phyloP scores from a whole-genome alignment of 2,329 filamentous ascomycete genomes.

The Curvularia sp. region DNA sequence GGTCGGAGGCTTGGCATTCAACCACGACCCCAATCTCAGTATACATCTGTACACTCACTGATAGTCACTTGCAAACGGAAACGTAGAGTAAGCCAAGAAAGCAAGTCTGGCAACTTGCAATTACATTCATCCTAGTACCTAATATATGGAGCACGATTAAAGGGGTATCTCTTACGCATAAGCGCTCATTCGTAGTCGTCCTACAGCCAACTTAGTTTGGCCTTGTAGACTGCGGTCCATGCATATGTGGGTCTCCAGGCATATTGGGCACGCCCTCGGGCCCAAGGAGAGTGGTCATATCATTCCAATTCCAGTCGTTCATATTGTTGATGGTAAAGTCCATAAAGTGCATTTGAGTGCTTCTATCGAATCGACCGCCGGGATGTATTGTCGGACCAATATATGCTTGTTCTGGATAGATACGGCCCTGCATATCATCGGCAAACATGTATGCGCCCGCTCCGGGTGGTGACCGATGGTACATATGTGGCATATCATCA shows the following conservation, averaged over 20 bases:
- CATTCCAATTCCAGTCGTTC: conserved; percentile 48
- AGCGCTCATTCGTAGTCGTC: background rate
- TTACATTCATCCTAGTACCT: background rate
- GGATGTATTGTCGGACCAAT: conserved; percentile 22
- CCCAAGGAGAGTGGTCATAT: conserved; percentile 41
- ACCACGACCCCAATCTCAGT: no score
- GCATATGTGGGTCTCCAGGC: conserved; percentile 14
- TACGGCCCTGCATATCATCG: conserved; percentile 33
- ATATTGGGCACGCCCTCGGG: conserved; percentile 26
- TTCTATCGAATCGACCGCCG: conserved; percentile 35
- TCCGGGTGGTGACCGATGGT: conserved; percentile 34
- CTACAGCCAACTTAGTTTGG: conserved; percentile 7
- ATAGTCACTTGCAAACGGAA: background rate
- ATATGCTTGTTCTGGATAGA: conserved; percentile 33
- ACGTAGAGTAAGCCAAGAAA: background rate
- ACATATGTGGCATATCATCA: conserved; percentile 28
- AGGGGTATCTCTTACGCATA: conserved; percentile 6
- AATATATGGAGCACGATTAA: background rate
- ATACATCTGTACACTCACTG: no score
- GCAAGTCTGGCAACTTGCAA: background rate
- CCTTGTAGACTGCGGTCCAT: conserved; percentile 13
- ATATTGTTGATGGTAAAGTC: conserved; percentile 49
- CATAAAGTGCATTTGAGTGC: conserved; percentile 47
- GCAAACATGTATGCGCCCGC: conserved; percentile 44
- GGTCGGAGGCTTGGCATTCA: no score